These are phyloP conservation scores for Cadophora sp. DNA, from an alignment of 2,329 filamentous ascomycete species.

Conservation along the genomic window DNA sequence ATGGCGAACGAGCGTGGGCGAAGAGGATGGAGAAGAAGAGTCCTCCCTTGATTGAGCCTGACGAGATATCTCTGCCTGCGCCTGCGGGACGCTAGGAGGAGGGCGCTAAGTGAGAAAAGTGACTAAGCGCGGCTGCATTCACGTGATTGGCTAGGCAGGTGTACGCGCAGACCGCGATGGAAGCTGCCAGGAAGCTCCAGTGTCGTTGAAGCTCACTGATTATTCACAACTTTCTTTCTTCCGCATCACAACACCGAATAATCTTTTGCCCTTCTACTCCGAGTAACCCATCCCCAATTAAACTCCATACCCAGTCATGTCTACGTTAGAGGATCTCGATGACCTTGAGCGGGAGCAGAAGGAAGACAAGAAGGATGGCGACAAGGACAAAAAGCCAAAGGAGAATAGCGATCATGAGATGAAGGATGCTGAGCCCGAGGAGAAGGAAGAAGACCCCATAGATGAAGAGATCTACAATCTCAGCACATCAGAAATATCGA, in stretches of 20 bases:
- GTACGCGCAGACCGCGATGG: constrained; percentile 19
- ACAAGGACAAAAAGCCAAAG: constrained; percentile 60
- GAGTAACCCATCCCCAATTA: constrained; percentile 17
- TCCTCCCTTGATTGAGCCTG: constrained; percentile 14
- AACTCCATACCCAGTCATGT: constrained; percentile 59
- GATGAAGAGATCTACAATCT: constrained; percentile 93
- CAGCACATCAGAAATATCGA: constrained; percentile 93
- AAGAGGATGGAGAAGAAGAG: constrained; percentile 36
- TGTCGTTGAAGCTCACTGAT: constrained; percentile 20
- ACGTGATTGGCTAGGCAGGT: constrained; percentile 15
- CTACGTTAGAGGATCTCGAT: constrained; percentile 79
- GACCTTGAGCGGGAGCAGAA: constrained; percentile 75
- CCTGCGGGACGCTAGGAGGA: neutral
- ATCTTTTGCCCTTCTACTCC: constrained; percentile 10
- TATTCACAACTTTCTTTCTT: constrained; percentile 19
- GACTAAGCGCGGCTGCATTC: neutral
- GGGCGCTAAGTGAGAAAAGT: neutral
- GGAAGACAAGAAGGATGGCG: constrained; percentile 64
- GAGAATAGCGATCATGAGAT: constrained; percentile 84
- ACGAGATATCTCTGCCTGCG: constrained; percentile 9
- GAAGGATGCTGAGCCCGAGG: constrained; percentile 78
- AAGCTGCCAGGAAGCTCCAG: constrained; percentile 25
- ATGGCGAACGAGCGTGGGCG: constrained; percentile 41
- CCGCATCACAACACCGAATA: constrained; percentile 27
- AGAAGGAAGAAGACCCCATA: constrained; percentile 79